These are phyloP conservation scores for Coemansia sp. DNA, from an alignment of 192 early-diverging fungal genomes.

Conservation along the genomic window DNA sequence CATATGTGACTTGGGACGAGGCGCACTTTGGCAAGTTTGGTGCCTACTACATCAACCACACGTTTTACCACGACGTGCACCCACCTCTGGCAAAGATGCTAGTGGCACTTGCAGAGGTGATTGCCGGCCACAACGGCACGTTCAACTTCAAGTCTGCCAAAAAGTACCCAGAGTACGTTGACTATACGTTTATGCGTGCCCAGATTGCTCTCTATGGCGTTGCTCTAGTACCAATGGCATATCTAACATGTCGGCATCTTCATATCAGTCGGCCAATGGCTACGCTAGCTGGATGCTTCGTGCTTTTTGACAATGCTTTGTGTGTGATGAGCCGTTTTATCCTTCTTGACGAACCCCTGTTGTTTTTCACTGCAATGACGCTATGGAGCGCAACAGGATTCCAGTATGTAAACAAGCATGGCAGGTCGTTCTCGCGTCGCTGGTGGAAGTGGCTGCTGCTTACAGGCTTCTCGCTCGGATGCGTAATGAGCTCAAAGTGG, in stretches of 20 bases:
- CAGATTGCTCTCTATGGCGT: constrained; percentile 65
- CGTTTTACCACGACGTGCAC: constrained; percentile 98
- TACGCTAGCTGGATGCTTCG: constrained; percentile 57
- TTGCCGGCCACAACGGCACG: constrained; percentile 66
- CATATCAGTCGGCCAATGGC: constrained; percentile 55
- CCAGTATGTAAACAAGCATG: constrained; percentile 47
- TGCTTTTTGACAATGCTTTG: constrained; percentile 67
- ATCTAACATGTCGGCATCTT: constrained; percentile 63
- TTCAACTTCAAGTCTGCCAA: constrained; percentile 67
- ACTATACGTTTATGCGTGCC: constrained; percentile 65
- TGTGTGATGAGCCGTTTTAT: constrained; percentile 69
- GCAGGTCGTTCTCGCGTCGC: constrained; percentile 59
- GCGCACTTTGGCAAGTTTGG: constrained; percentile 72
- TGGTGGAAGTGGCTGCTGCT: constrained; percentile 68
- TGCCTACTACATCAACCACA: constrained; percentile 83
- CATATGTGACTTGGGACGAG: constrained; percentile 73
- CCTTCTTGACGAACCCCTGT: constrained; percentile 68
- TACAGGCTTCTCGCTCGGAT: constrained; percentile 68
- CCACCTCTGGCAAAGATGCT: constrained; percentile 89
- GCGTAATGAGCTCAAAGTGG: constrained; percentile 83
- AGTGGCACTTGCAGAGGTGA: constrained; percentile 59
- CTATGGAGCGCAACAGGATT: constrained; percentile 59
- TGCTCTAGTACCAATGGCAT: constrained; percentile 66
- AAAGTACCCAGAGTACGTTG: constrained; percentile 61
- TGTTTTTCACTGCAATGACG: constrained; percentile 65